phyloP scores from a whole-genome alignment of 2,329 filamentous ascomycete genomes.

The Fusarium tupiense region DNA sequence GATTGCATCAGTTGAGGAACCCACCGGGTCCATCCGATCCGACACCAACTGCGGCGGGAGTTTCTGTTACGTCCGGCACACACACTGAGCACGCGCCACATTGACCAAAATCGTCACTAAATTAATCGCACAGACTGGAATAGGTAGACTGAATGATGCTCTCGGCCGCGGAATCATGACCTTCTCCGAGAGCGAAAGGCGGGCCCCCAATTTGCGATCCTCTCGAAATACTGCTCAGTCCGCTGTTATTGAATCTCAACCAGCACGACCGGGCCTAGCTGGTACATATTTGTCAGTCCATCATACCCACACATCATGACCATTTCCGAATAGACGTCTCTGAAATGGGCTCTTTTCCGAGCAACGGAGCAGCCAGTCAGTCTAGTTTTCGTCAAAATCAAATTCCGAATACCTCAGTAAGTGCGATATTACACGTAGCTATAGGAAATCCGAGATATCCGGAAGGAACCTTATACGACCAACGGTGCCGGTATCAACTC shows the following conservation, averaged over 20 bases:
- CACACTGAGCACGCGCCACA: conserved; percentile 20
- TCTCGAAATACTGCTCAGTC: conserved; percentile 21
- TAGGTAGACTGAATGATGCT: conserved; percentile 5
- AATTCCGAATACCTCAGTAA: neutral
- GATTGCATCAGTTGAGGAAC: conserved; percentile 16
- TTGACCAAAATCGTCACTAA: conserved; percentile 33
- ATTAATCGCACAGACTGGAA: neutral
- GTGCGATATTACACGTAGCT: neutral
- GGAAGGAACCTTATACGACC: conserved; percentile 11
- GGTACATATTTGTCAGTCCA: neutral
- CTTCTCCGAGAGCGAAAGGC: conserved; percentile 13
- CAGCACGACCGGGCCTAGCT: neutral
- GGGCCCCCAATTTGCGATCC: neutral
- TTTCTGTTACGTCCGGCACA: conserved; percentile 9
- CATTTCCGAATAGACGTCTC: neutral
- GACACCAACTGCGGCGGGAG: conserved; percentile 1
- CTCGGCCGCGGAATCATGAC: conserved; percentile 9
- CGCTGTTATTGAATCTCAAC: neutral
- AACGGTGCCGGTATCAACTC: neutral
- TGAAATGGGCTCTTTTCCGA: conserved; percentile 14
- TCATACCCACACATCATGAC: neutral
- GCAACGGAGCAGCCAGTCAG: neutral
- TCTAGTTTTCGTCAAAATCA: neutral
- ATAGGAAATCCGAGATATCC: conserved; percentile 3
- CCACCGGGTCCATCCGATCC: conserved; percentile 16